Percentiles rank a stretch among this genome's conserved stretches.
phyloP scores from a whole-genome alignment of 176 grass and related monocot species.

The Saccharum spontaneum region DNA sequence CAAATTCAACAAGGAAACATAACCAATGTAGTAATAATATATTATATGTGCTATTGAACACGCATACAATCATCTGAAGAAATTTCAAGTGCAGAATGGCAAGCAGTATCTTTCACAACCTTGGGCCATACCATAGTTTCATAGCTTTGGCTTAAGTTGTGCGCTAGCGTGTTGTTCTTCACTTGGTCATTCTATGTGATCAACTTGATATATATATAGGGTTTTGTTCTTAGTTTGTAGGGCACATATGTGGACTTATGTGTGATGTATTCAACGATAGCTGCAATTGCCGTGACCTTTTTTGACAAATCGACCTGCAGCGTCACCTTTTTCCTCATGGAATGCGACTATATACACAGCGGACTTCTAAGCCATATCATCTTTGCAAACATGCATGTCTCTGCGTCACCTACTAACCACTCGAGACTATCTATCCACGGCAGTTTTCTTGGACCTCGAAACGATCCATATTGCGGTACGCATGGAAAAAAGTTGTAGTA shows the following conservation, averaged over 20 bases:
- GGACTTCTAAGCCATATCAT: neutral
- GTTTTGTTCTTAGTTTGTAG: too few relatives aligned
- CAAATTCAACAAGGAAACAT: too few relatives aligned
- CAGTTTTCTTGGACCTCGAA: slow-evolving; percentile 30
- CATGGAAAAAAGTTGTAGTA: neutral
- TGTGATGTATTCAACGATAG: neutral
- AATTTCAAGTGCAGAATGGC: too few relatives aligned
- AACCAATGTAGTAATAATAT: too few relatives aligned
- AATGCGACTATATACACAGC: neutral
- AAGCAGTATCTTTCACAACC: neutral
- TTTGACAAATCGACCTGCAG: slow-evolving; percentile 28
- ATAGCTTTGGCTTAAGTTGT: neutral
- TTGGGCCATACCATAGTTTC: neutral
- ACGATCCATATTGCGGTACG: neutral
- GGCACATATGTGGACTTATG: neutral
- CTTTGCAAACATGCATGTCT: neutral
- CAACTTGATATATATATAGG: too few relatives aligned
- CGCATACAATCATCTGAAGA: too few relatives aligned
- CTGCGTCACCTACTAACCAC: slow-evolving; percentile 9
- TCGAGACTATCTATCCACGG: neutral
- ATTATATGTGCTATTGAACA: too few relatives aligned
- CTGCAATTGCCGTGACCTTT: slow-evolving; percentile 2
- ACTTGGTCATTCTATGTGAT: too few relatives aligned
- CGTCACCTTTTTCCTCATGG: neutral
- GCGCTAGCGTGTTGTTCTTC: neutral